A percentile compares a stretch with the other conserved stretches of the same genome.
phyloP scores from a whole-genome alignment of 176 grass and related monocot genomes.

The Avena insularis region DNA sequence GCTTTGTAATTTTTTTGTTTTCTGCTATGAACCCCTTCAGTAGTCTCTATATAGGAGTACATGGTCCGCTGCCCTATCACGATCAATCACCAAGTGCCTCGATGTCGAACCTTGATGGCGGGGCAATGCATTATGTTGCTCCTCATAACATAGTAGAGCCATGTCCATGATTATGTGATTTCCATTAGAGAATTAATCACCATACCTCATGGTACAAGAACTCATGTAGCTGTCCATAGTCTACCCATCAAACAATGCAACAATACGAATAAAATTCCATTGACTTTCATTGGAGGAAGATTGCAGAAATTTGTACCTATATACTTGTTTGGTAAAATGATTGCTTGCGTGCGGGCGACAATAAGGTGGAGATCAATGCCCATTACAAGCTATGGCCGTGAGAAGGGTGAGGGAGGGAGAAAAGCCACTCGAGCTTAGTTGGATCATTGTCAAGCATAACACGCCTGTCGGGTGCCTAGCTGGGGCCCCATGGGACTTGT shows the following conservation, averaged over 20 bases:
- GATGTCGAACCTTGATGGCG: neutral
- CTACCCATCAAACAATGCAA: neutral
- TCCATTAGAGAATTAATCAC: neutral
- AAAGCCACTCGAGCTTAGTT: too few species aligned
- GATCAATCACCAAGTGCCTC: neutral
- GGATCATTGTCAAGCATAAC: too few species aligned
- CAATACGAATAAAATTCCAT: neutral
- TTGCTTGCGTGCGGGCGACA: neutral
- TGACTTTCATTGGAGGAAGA: neutral
- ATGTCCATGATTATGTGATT: neutral
- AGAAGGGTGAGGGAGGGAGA: too few species aligned
- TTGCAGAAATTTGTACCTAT: neutral
- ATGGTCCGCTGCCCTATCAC: neutral
- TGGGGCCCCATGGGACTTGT: too few species aligned
- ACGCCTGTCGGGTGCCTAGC: too few species aligned
- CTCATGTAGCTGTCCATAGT: neutral
- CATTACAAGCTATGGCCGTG: too few species aligned
- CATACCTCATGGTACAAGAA: neutral
- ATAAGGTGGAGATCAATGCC: neutral
- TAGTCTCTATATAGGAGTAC: neutral
- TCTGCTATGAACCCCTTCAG: too few species aligned
- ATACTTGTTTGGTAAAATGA: neutral
- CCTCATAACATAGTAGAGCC: neutral
- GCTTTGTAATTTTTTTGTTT: too few species aligned
- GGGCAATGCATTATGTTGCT: neutral